These are phyloP conservation scores for Neopestalotiopsis clavispora DNA, from an alignment of 2,329 filamentous ascomycete species.

Conservation along the genomic window DNA sequence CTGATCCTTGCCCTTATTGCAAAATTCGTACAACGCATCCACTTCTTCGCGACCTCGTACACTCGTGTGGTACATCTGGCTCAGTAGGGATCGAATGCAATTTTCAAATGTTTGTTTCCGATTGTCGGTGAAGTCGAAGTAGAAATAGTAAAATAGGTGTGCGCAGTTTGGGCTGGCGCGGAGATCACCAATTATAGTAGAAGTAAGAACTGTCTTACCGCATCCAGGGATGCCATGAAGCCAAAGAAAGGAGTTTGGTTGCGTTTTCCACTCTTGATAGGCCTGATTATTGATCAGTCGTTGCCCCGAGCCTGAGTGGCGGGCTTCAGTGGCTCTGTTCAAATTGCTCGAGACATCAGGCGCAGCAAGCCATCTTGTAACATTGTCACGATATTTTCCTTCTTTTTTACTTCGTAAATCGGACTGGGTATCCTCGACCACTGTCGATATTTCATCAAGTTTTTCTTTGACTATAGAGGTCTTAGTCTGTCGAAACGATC, in stretches of 20 bases:
- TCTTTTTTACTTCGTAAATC: neutral
- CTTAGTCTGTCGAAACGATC: neutral
- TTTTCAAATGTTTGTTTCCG: constrained; percentile 39
- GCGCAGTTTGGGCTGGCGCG: constrained; percentile 3
- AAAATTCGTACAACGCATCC: constrained; percentile 32
- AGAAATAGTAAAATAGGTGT: constrained; percentile 34
- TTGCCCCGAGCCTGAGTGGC: constrained; percentile 36
- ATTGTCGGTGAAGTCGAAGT: constrained; percentile 44
- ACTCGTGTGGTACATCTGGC: constrained; percentile 36
- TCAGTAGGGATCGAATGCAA: constrained; percentile 42
- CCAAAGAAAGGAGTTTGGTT: constrained; percentile 28
- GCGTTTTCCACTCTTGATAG: constrained; percentile 37
- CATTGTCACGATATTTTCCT: constrained; percentile 18
- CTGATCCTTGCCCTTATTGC: constrained; percentile 27
- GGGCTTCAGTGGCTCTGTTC: constrained; percentile 34
- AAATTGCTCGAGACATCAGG: constrained; percentile 25
- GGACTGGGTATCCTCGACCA: too few relatives aligned
- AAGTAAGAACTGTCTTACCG: constrained; percentile 46
- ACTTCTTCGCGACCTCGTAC: constrained; percentile 25
- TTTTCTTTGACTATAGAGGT: neutral
- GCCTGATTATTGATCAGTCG: constrained; percentile 38
- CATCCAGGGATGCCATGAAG: constrained; percentile 35
- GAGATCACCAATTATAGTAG: constrained; percentile 38
- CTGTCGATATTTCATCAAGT: neutral
- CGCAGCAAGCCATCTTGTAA: constrained; percentile 3